Conservation (phyloP, 176 grass and related monocot genomes). For the Carex myosuroides region DNA sequence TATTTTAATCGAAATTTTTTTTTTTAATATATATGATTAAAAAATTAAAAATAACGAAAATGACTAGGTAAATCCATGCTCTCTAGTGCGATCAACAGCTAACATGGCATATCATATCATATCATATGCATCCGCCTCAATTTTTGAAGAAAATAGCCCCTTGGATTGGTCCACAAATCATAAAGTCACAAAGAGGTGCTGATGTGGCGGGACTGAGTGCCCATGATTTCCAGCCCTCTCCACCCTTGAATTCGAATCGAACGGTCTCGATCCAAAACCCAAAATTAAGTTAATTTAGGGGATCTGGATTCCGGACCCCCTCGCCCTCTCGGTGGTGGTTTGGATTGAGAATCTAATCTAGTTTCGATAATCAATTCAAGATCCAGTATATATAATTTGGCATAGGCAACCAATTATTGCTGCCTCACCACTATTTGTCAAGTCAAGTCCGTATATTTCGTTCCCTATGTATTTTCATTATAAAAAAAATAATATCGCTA, state of each 20-base stretch:
- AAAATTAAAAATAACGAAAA: too few relatives aligned
- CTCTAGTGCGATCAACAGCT: neutral
- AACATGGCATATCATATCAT: neutral
- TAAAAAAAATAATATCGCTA: neutral
- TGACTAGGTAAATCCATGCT: neutral
- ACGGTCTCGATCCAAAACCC: too few relatives aligned
- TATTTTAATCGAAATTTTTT: too few relatives aligned
- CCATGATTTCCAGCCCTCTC: neutral
- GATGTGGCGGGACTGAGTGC: neutral
- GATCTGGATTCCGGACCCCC: too few relatives aligned
- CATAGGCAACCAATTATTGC: slow-evolving; percentile 1
- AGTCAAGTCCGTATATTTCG: neutral
- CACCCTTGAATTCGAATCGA: too few relatives aligned
- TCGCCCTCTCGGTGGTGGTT: neutral
- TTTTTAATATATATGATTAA: too few relatives aligned
- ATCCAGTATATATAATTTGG: neutral
- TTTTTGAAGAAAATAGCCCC: neutral
- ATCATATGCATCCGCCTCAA: too few relatives aligned
- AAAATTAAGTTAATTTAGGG: too few relatives aligned
- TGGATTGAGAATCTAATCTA: slow-evolving; percentile 2
- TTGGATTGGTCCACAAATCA: neutral
- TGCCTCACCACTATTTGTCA: neutral
- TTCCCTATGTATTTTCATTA: neutral
- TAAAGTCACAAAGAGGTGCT: neutral
- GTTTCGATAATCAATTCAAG: slow-evolving; percentile 6